Conservation (phyloP, 495 filamentous ascomycete species). For the Aspergillus nidulans region DNA sequence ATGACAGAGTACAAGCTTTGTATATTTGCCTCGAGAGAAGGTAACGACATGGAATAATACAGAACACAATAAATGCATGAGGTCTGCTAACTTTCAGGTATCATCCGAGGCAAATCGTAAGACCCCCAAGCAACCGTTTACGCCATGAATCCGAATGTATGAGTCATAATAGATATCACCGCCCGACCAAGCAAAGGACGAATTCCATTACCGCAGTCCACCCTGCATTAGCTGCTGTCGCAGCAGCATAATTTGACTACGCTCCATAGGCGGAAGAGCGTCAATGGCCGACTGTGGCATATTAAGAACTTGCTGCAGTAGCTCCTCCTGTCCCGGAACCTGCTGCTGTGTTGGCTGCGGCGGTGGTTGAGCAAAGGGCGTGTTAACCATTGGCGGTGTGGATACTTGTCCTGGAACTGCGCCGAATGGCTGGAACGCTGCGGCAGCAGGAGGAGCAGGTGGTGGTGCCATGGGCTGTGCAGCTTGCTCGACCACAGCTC, state of each 20-base stretch:
- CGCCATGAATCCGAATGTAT: conserved; percentile 11
- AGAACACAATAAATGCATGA: conserved; percentile 7
- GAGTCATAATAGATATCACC: conserved; percentile 3
- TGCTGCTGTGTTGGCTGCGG: conserved; percentile 41
- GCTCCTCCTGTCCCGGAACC: conserved; percentile 55
- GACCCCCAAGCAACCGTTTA: conserved; percentile 11
- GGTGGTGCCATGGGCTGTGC: conserved; percentile 34
- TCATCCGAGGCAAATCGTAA: conserved; percentile 14
- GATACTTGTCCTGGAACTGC: conserved; percentile 41
- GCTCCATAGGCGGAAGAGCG: conserved; percentile 64
- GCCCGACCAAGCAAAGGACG: neutral
- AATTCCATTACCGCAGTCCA: conserved; percentile 32
- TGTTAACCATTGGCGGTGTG: conserved; percentile 55
- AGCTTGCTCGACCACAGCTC: conserved; percentile 54
- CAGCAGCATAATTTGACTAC: conserved; percentile 71
- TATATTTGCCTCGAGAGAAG: neutral
- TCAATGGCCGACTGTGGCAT: conserved; percentile 75
- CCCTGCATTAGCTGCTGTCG: conserved; percentile 51
- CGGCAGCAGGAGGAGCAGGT: conserved; percentile 30
- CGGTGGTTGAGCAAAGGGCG: conserved; percentile 49
- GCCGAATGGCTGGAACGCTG: conserved; percentile 32
- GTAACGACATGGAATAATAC: neutral
- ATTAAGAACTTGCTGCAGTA: conserved; percentile 69
- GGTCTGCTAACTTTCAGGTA: conserved; percentile 17
- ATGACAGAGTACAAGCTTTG: neutral